These are phyloP conservation scores for Fraxinus quadrangulata DNA, from an alignment of 257 asterid genomes.

Conservation along the genomic window DNA sequence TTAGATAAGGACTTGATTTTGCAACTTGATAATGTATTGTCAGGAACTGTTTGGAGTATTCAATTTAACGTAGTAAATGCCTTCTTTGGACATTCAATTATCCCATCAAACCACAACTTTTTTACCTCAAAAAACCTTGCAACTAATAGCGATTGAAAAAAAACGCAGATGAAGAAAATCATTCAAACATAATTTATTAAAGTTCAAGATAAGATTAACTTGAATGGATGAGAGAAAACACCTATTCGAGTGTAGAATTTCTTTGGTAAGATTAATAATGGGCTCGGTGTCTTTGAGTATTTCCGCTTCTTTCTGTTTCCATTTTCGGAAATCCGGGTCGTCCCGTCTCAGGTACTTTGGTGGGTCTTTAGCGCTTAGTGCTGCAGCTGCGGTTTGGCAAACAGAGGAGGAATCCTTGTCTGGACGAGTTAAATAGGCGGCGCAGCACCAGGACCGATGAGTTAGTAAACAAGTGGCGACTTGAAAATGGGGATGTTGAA, in stretches of 20 bases:
- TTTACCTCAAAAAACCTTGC: background rate
- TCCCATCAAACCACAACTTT: background rate
- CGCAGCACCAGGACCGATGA: constrained; percentile 43
- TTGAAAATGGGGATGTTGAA: constrained; percentile 35
- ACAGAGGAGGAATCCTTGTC: constrained; percentile 30
- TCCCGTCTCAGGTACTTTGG: constrained; percentile 38
- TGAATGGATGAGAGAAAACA: constrained; percentile 20
- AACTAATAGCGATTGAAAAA: background rate
- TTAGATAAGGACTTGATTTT: background rate
- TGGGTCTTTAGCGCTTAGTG: constrained; percentile 33
- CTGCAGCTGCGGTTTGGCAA: constrained; percentile 10
- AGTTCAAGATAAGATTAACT: constrained; percentile 10
- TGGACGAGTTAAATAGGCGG: constrained; percentile 37
- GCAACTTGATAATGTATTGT: background rate
- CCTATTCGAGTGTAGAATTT: constrained; percentile 81
- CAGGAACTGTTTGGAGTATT: background rate
- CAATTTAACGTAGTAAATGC: background rate
- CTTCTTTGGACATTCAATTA: background rate
- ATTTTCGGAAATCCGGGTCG: constrained; percentile 58
- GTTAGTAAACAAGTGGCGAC: constrained; percentile 26
- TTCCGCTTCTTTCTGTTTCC: constrained; percentile 69
- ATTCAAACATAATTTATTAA: background rate
- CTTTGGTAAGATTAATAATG: constrained; percentile 53
- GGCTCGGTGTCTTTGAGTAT: constrained; percentile 73
- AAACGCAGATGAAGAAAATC: background rate